Percentiles rank a stretch among this genome's conserved stretches.
These are phyloP conservation scores for Schwanniomyces vanrijiae DNA, from an alignment of 805 yeast species.

Conservation along the genomic window DNA sequence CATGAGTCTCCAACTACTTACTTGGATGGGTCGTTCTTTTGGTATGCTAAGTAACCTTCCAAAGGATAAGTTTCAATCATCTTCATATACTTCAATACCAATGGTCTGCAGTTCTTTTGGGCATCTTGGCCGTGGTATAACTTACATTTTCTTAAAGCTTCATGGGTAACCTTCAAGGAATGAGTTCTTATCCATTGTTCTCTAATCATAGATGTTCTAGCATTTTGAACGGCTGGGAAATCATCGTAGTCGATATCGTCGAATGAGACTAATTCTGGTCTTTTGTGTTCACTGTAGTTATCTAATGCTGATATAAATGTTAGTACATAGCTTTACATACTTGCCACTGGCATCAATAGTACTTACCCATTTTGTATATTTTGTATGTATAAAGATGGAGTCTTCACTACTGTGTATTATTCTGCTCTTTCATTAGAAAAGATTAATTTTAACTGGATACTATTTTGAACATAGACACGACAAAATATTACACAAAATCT, in stretches of 20 bases:
- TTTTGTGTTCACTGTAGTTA: slow-evolving; percentile 42
- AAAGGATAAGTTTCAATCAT: slow-evolving; percentile 69
- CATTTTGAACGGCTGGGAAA: slow-evolving; percentile 58
- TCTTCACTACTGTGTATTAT: not conserved
- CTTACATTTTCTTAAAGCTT: slow-evolving; percentile 77
- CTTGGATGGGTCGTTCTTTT: slow-evolving; percentile 82
- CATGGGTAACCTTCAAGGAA: slow-evolving; percentile 66
- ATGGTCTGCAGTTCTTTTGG: slow-evolving; percentile 74
- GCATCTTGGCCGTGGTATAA: slow-evolving; percentile 51
- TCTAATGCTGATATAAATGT: slow-evolving; percentile 19
- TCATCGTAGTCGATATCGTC: slow-evolving; percentile 79
- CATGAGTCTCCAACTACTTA: slow-evolving; percentile 3
- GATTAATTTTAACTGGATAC: slow-evolving; percentile 9
- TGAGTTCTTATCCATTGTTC: slow-evolving; percentile 77
- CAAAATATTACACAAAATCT: not conserved
- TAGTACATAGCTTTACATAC: slow-evolving; percentile 7
- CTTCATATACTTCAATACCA: slow-evolving; percentile 74
- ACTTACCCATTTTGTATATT: slow-evolving; percentile 17
- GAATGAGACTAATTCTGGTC: slow-evolving; percentile 76
- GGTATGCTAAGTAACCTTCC: slow-evolving; percentile 80
- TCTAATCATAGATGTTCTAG: slow-evolving; percentile 75
- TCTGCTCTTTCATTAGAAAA: slow-evolving; percentile 3
- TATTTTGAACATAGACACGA: slow-evolving; percentile 1
- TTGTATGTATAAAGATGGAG: not conserved
- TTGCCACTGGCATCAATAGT: not conserved